Percentiles rank a stretch among this genome's conserved stretches.
These are phyloP conservation scores for Teratosphaeria pseudoeucalypti DNA, from an alignment of 2,329 filamentous ascomycete genomes.

Conservation along the genomic window DNA sequence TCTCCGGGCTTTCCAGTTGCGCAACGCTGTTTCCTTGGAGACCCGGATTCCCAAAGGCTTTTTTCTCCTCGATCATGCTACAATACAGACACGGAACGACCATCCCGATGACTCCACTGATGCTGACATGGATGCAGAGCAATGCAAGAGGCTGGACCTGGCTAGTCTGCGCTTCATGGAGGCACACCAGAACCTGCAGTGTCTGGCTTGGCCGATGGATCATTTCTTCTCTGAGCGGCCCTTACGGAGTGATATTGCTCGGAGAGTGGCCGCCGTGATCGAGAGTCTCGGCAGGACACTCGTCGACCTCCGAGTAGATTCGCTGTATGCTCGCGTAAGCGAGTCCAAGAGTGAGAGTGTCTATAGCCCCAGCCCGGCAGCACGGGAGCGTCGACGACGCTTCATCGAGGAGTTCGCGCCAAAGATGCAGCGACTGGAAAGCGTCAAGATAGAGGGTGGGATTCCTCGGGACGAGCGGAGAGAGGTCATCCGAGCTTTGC, in stretches of 20 bases:
- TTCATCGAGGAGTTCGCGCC: slow-evolving; percentile 35
- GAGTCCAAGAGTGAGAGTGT: slow-evolving; percentile 17
- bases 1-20: slow-evolving; percentile 35
- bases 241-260: slow-evolving; percentile 16
- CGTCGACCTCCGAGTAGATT: slow-evolving; percentile 34
- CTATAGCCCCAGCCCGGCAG: not conserved
- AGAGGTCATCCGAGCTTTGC: slow-evolving; percentile 34
- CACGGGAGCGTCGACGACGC: slow-evolving; percentile 13
- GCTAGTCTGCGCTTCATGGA: slow-evolving; percentile 32
- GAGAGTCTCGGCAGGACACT: slow-evolving; percentile 30
- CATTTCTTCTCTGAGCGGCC: slow-evolving; percentile 30
- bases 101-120: not conserved
- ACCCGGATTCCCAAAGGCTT: slow-evolving; percentile 27
- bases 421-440: slow-evolving; percentile 31
- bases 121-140: not conserved
- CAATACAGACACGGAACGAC: not conserved
- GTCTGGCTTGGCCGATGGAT: slow-evolving; percentile 37
- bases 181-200: slow-evolving; percentile 32
- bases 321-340: slow-evolving; percentile 13
- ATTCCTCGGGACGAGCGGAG: slow-evolving; percentile 38
- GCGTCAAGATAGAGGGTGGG: slow-evolving; percentile 38
- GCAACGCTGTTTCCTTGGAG: slow-evolving; percentile 32
- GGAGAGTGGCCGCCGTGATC: slow-evolving; percentile 23
- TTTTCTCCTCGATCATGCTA: slow-evolving; percentile 24
- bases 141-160: slow-evolving; percentile 2